Evolutionary conservation across 257 asterid genomes (phyloP).

Genomic region (Sherardia arvensis): DNA sequence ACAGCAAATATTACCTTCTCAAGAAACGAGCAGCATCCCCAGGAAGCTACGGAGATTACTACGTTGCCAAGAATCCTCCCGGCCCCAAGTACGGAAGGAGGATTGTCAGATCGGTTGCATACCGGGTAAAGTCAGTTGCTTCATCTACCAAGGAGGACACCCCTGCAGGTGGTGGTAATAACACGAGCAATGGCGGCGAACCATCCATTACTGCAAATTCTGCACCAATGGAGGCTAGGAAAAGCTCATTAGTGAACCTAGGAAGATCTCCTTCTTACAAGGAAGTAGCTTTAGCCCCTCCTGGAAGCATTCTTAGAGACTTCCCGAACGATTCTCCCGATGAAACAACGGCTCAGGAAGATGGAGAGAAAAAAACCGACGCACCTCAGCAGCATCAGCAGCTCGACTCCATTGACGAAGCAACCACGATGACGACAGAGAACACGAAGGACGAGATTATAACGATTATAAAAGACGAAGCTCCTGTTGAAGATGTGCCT

Average conservation of each 20-base stretch:
- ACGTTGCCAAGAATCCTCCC: conserved; percentile 64
- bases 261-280: conserved; percentile 94
- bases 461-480: conserved; percentile 28
- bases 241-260: conserved; percentile 66
- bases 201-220: conserved; percentile 37
- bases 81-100: conserved; percentile 66
- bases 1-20: conserved; percentile 50
- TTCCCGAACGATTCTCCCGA: conserved; percentile 35
- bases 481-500: conserved; percentile 23
- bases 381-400: conserved; percentile 25
- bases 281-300: conserved; percentile 98
- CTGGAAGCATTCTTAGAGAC: conserved; percentile 67
- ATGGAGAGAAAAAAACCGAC: conserved; percentile 35
- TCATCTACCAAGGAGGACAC: conserved; percentile 44
- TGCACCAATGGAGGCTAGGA: conserved; percentile 42
- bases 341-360: conserved; percentile 17
- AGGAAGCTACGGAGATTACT: conserved; percentile 67
- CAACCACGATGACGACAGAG: conserved; percentile 25
- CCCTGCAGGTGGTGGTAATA: conserved; percentile 27
- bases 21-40: conserved; percentile 56
- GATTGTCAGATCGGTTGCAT: conserved; percentile 63
- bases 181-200: conserved; percentile 36
- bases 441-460: conserved; percentile 32
- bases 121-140: conserved; percentile 73
- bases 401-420: conserved; percentile 24